These are phyloP conservation scores for Kluyveromyces lactis DNA, from an alignment of 805 yeast genomes.

Conservation along the genomic window DNA sequence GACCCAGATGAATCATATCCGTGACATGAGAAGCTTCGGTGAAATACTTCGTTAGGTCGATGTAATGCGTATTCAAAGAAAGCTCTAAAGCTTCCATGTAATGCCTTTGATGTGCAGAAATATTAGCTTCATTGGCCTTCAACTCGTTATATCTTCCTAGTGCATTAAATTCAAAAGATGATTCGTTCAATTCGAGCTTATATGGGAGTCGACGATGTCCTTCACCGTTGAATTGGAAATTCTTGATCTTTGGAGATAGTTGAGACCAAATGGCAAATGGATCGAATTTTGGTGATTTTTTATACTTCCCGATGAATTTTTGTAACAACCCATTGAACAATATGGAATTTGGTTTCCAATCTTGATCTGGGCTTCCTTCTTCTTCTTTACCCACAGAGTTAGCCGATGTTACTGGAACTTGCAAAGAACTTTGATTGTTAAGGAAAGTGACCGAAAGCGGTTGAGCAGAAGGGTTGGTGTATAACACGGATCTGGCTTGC, in stretches of 20 bases:
- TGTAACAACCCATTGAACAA: conserved; percentile 9
- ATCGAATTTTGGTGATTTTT: conserved; percentile 5
- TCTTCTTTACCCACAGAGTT: background rate
- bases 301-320: no score
- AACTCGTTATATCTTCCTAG: conserved; percentile 17
- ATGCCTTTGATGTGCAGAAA: conserved; percentile 14
- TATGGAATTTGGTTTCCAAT: conserved; percentile 4
- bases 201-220: background rate
- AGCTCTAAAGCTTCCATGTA: conserved; percentile 30
- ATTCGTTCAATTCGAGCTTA: conserved; percentile 2
- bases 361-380: no score
- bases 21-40: conserved; percentile 20
- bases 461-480: background rate
- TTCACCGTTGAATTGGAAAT: no score
- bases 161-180: conserved; percentile 23
- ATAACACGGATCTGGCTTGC: conserved; percentile 7
- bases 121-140: conserved; percentile 15
- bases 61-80: conserved; percentile 25
- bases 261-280: conserved; percentile 1
- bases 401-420: background rate
- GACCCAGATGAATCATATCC: conserved; percentile 20
- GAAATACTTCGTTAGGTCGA: conserved; percentile 35
- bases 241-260: background rate
- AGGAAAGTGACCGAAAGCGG: conserved; percentile 9
- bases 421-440: conserved; percentile 4